Evolutionary conservation across 495 filamentous ascomycete genomes (phyloP), one percentile per base, ranked within the genome.

Genomic region (Podospora comata): DNA sequence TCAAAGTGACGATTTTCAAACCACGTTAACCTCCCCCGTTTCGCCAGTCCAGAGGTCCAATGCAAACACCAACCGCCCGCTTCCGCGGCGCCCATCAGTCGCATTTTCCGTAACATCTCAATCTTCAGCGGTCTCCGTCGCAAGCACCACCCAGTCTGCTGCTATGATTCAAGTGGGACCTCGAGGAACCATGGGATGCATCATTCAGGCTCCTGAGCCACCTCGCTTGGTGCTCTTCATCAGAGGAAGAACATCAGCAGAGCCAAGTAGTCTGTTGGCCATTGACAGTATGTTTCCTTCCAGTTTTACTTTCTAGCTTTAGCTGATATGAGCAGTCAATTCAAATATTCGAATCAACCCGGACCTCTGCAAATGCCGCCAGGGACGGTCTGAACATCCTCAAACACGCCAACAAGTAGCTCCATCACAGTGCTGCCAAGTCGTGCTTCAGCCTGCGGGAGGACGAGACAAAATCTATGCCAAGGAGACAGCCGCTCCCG

Each of bases 261-360:
- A 44, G 54, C 23, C 63, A 2, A 15, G 60, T 3, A 44, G 56
- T 2, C 30, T 69, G 4, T 6, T 69, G 18, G 67, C 61, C 2
- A 69, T 69, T 9, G 63, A 69, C 26, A 65, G 67, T 69, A 65
- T 20, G 67, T 39, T 30, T 44, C 27, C 18, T 48, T 18, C 34
- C 30, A 1, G 19, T 23, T 63, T 13, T 26, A 4, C 7, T 16
- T 28, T 26, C n/a, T 9, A 1, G 13, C 39, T 13, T 26, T 7
- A 7, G 11, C n/a, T 28, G 27, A 62, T 26, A 60, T n/a, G n/a
- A 5, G 56, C 28, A 69, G 67, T 69, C 48, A 16, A 65, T 58
- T 27, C 65, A 26, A 3, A 65, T 20, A 27, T 69, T 55, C 18
- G 20, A 48, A 69, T 69, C 67, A 65, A 69, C 59, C 62, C 67